Evolutionary conservation across 2,329 filamentous ascomycete species (phyloP).

Genomic region (Cytospora leucostoma): DNA sequence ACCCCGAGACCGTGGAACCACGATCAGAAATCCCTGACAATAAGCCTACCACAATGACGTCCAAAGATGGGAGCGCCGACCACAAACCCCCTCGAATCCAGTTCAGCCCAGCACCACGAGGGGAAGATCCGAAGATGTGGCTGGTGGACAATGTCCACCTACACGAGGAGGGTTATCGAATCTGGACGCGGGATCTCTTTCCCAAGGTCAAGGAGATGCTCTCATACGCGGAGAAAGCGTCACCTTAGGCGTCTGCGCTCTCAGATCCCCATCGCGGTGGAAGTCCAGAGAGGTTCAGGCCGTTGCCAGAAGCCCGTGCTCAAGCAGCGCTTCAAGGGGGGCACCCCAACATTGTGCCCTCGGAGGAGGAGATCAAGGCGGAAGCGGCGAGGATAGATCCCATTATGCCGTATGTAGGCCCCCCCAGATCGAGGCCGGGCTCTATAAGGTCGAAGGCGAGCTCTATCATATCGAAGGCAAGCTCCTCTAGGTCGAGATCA

Average conservation of each 20-base stretch:
- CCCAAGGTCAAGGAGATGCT: slow-evolving; percentile 13
- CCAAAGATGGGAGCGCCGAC: background rate
- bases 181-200: slow-evolving; percentile 27
- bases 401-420: too few relatives aligned
- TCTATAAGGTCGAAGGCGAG: too few relatives aligned
- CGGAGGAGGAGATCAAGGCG: too few relatives aligned
- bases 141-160: slow-evolving; percentile 32
- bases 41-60: background rate
- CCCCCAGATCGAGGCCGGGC: too few relatives aligned
- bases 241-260: background rate
- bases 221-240: background rate
- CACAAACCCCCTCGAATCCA: background rate
- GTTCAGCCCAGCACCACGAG: slow-evolving; percentile 12
- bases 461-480: too few relatives aligned
- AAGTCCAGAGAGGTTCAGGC: too few relatives aligned
- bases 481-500: too few relatives aligned
- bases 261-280: too few relatives aligned
- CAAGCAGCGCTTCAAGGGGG: too few relatives aligned
- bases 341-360: too few relatives aligned
- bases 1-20: background rate
- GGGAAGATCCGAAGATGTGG: slow-evolving; percentile 9
- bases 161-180: slow-evolving; percentile 29
- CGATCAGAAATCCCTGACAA: background rate
- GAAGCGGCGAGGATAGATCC: too few relatives aligned
- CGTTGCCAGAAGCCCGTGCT: too few relatives aligned